phyloP scores from a whole-genome alignment of 371 early-diverging fungal genomes.

The Mortierella sp. region DNA sequence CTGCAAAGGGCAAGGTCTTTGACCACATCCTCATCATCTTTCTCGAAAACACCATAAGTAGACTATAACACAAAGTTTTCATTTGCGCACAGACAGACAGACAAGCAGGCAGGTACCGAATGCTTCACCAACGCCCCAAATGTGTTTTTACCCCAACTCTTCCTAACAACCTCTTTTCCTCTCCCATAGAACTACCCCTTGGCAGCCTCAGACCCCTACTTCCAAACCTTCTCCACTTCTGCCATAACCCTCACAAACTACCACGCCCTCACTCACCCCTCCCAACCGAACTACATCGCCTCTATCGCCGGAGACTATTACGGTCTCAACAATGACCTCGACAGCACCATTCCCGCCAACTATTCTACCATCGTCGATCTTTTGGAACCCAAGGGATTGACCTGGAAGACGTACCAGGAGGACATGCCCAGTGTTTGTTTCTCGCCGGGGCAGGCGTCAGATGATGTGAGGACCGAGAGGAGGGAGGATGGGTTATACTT shows the following conservation, averaged over 20 bases:
- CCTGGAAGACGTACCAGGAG: conserved; percentile 77
- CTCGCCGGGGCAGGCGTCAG: neutral
- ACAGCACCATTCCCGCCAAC: conserved; percentile 52
- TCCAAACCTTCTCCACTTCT: neutral
- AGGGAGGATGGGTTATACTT: conserved; percentile 33
- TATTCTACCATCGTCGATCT: conserved; percentile 64
- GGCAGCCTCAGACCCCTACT: conserved; percentile 9
- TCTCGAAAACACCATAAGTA: conserved; percentile 31
- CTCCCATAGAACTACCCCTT: conserved; percentile 3
- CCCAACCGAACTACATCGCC: conserved; percentile 58
- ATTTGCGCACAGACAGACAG: neutral
- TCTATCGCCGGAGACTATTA: conserved; percentile 58
- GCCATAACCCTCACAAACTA: conserved; percentile 28
- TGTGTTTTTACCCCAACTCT: too few species aligned
- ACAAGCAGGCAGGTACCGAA: neutral
- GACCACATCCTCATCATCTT: conserved; percentile 51
- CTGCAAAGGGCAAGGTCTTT: conserved; percentile 40
- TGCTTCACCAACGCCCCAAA: too few species aligned
- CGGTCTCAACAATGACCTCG: conserved; percentile 55
- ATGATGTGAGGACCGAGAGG: neutral
- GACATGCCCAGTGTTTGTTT: conserved; percentile 59
- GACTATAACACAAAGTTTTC: too few species aligned
- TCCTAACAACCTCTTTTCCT: neutral
- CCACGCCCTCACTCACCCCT: conserved; percentile 57
- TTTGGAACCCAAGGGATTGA: conserved; percentile 66